Evolutionary conservation across 2,329 filamentous ascomycete genomes (phyloP), one percentile per base, ranked within the genome.

Genomic region (Phialophora chinensis): DNA sequence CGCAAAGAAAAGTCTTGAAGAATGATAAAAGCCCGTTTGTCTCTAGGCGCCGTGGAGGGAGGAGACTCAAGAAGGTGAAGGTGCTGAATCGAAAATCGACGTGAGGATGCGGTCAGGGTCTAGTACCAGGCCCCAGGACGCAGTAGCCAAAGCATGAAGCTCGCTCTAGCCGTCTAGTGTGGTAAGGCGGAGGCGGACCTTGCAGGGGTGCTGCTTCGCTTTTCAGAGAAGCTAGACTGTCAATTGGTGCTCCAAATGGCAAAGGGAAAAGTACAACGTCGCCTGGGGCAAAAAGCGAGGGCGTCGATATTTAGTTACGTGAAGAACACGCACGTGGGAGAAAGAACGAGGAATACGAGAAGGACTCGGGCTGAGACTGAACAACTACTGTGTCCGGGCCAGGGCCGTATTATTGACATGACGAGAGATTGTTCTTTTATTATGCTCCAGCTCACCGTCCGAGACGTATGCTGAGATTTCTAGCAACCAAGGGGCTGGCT

Each of bases 171-270:
- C n/a, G 33, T 61, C 44, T 66, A 66, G 63, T 60, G 49, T 60
- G 50, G 50, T 63, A 66, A 52, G 65, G 65, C 65, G 65, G 65
- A 66, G 65, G 52, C 60, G 31, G 56, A 52, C 31, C 59, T 61
- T 61, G 59, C 49, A 38, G 59, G 29, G 49, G 17, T 42, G 44
- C n/a, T 38, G 59, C 29, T 52, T 35, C 59, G 42, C 59, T 35
- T 52, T n/a, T 27, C 52, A 8, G 17, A 29, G 57, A 29, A 60
- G 44, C 14, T 60, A 35, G 57, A 10, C 57, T 33, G 42, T 31
- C 57, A 59, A 50, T 59, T n/a, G 56, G 38, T 31, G 14, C 42
- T 49, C 25, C 57, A 60, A 49, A 60, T 20, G 57, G 57, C 38
- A 5, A 27, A 17, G 49, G 57, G 44, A 59, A 52, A 12, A 29